Percentiles rank a stretch among this genome's conserved stretches.
Conservation (phyloP, 2,329 filamentous ascomycete genomes). For the Periconia macrospinosa region DNA sequence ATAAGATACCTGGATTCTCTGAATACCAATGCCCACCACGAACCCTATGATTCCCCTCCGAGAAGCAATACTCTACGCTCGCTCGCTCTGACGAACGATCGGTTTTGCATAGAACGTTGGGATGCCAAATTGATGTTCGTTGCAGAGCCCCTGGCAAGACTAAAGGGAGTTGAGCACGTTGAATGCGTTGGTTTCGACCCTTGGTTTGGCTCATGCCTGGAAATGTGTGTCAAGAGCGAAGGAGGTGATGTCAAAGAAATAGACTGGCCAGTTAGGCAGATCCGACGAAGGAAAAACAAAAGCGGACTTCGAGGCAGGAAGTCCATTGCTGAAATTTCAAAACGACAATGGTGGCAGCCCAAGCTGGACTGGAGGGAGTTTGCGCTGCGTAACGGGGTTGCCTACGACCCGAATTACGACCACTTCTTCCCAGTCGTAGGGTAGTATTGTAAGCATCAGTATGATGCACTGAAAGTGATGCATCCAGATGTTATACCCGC, state of each 20-base stretch:
- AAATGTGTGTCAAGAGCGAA: constrained; percentile 21
- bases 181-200: constrained; percentile 15
- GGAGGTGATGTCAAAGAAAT: constrained; percentile 16
- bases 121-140: constrained; percentile 17
- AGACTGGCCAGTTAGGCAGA: constrained; percentile 18
- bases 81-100: too few relatives aligned
- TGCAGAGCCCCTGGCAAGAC: constrained; percentile 17
- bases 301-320: background rate
- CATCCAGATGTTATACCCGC: too few relatives aligned
- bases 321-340: constrained; percentile 2
- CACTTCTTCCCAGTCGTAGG: background rate
- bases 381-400: constrained; percentile 21
- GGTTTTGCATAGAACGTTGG: background rate
- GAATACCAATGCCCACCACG: too few relatives aligned
- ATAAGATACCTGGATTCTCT: constrained; percentile 1
- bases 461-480: too few relatives aligned
- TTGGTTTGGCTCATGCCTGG: constrained; percentile 23
- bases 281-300: constrained; percentile 6
- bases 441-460: background rate
- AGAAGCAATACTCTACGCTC: background rate
- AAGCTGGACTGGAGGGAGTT: constrained; percentile 26
- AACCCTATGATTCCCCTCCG: too few relatives aligned
- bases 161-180: constrained; percentile 21
- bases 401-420: background rate
- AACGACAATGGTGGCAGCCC: constrained; percentile 22